Evolutionary conservation across 1,284 basidiomycete species (phyloP), one percentile per base, ranked within the genome.

Genomic region (Fomitiporia mediterranea): DNA sequence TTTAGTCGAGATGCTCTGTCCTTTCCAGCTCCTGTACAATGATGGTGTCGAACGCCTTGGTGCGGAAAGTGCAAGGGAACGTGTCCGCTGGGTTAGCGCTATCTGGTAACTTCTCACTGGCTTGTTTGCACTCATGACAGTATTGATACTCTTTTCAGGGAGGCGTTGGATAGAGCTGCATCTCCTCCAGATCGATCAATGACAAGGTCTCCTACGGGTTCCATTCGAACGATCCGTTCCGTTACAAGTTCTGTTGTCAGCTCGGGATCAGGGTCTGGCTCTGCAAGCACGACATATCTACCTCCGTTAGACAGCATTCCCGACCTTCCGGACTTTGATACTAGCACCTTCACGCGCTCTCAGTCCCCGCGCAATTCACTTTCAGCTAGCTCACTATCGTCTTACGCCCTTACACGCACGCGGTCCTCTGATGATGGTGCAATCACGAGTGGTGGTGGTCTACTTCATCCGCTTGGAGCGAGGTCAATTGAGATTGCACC

Each of bases 31-130:
- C 72, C 66, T 92, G 32, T 95, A 95, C 66, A 79, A 80, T 17
- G 93, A 95, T 68, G 92, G 92, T 2, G 83, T 91, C 1, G 93
- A 95, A 68, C 73, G 91, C 9, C 67, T 95, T 9, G 92, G 84
- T 0, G 85, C 89, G 19, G 91, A 93, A 65, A 92, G 88, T 59
- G 80, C 91, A 3, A 69, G 86, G 56, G 89, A 94, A 65, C 77
- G 92, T 60, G 87, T 91, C 48, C 81, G 86, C 68, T 94, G 93
- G 92, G 89, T 94, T 21, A 88, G 86, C 63, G 81, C 89, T 2
- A 81, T 95, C 51, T 93, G 89, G 92, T 91, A 64, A 49, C 83
- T 72, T 21, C 32, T 27, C 39, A 39, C 8, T 46, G 43, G n/a
- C 43, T 56, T 53, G 50, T 21, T 51, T 50, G 48, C n/a, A n/a